phyloP scores from a whole-genome alignment of 2,329 filamentous ascomycete species.

The Metarhizium guizhouense region DNA sequence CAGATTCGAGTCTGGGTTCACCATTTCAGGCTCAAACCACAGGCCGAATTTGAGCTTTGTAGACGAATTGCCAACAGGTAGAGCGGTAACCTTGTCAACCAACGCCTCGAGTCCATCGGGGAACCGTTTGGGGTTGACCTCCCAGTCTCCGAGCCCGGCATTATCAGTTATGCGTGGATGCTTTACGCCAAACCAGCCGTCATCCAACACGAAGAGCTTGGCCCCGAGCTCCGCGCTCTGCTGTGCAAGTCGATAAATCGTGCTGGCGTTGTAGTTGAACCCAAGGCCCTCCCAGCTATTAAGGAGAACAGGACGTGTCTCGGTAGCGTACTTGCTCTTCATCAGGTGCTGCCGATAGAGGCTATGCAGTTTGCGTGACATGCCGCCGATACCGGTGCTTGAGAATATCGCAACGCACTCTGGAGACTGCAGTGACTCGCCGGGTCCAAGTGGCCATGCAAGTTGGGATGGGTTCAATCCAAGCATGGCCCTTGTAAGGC shows the following conservation, averaged over 20 bases:
- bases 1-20: slow-evolving; percentile 51
- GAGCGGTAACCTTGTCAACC: slow-evolving; percentile 39
- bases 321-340: slow-evolving; percentile 42
- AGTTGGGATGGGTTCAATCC: slow-evolving; percentile 54
- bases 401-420: slow-evolving; percentile 57
- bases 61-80: slow-evolving; percentile 37
- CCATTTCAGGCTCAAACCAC: slow-evolving; percentile 63
- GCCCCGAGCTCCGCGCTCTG: slow-evolving; percentile 50
- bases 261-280: slow-evolving; percentile 48
- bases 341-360: slow-evolving; percentile 54
- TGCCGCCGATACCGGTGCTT: slow-evolving; percentile 45
- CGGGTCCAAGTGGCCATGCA: slow-evolving; percentile 46
- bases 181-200: slow-evolving; percentile 56
- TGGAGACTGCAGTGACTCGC: slow-evolving; percentile 49
- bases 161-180: slow-evolving; percentile 50
- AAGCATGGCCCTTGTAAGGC: slow-evolving; percentile 49
- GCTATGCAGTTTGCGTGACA: slow-evolving; percentile 53
- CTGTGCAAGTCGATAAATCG: slow-evolving; percentile 44
- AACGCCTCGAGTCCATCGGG: slow-evolving; percentile 45
- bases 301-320: slow-evolving; percentile 45
- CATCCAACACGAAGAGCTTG: slow-evolving; percentile 56
- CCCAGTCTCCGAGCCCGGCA: slow-evolving; percentile 55
- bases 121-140: slow-evolving; percentile 47
- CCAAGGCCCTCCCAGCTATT: slow-evolving; percentile 59
- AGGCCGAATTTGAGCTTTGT: slow-evolving; percentile 50